phyloP scores from a whole-genome alignment of 257 asterid genomes.

The Nicotiana benthamiana region DNA sequence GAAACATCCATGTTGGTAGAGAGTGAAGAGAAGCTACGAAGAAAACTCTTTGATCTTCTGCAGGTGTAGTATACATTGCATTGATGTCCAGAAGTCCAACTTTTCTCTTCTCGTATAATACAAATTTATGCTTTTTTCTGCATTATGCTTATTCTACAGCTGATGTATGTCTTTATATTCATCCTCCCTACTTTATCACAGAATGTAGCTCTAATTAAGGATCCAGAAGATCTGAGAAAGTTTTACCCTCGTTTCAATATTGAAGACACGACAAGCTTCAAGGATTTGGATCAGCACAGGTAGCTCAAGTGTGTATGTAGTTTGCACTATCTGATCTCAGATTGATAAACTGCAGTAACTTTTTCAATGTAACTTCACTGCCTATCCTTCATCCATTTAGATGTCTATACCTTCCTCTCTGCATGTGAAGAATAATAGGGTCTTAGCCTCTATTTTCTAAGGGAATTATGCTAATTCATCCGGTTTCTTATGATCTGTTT shows the following conservation, averaged over 20 bases:
- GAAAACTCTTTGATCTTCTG: slow-evolving; percentile 68
- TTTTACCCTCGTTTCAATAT: slow-evolving; percentile 92
- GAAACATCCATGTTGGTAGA: slow-evolving; percentile 57
- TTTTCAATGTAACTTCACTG: not conserved
- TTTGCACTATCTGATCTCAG: not conserved
- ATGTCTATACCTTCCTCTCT: not conserved
- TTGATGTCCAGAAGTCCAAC: not conserved
- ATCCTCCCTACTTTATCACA: slow-evolving; percentile 24
- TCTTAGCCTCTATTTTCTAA: not conserved
- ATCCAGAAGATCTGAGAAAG: slow-evolving; percentile 71
- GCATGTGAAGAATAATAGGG: not conserved
- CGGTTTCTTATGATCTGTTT: slow-evolving; percentile 10
- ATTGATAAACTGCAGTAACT: not conserved
- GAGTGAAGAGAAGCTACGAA: slow-evolving; percentile 60
- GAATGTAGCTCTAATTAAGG: slow-evolving; percentile 80
- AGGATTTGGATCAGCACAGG: slow-evolving; percentile 69
- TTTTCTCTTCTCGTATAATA: not conserved
- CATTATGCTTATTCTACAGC: not conserved
- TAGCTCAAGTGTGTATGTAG: slow-evolving; percentile 9
- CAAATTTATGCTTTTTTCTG: not conserved
- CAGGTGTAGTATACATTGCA: slow-evolving; percentile 41
- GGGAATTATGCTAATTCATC: not conserved
- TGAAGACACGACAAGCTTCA: slow-evolving; percentile 80
- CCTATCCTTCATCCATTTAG: not conserved
- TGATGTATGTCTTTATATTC: not conserved